Evolutionary conservation across 345 rosid genomes (phyloP).

Genomic region (Hibiscus trionum): DNA sequence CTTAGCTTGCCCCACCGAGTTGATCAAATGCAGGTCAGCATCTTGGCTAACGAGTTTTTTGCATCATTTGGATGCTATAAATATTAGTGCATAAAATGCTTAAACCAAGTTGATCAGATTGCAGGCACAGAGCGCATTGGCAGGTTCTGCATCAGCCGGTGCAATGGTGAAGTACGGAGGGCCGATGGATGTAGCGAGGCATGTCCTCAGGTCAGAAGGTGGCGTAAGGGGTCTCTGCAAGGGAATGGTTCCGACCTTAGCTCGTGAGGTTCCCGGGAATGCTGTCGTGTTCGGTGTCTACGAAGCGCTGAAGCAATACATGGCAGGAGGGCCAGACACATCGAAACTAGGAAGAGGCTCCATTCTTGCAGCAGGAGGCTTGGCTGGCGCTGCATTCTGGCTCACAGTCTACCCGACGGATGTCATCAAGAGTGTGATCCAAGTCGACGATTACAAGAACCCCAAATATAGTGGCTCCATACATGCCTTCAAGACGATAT

Average conservation of each 20-base stretch:
- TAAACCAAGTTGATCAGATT: slow-evolving; percentile 38
- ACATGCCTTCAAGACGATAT: slow-evolving; percentile 63
- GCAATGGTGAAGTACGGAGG: slow-evolving; percentile 77
- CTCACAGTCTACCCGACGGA: slow-evolving; percentile 79
- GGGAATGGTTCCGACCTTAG: slow-evolving; percentile 85
- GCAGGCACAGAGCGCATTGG: slow-evolving; percentile 88
- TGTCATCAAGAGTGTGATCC: slow-evolving; percentile 89
- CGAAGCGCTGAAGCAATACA: slow-evolving; percentile 61
- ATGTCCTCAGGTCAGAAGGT: slow-evolving; percentile 84
- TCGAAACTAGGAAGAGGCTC: slow-evolving; percentile 85
- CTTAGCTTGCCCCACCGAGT: slow-evolving; percentile 97
- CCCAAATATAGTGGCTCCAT: slow-evolving; percentile 72
- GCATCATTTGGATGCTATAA: not conserved
- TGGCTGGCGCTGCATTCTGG: slow-evolving; percentile 93
- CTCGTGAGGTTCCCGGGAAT: slow-evolving; percentile 92
- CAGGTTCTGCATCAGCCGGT: slow-evolving; percentile 34
- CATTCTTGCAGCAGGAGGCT: slow-evolving; percentile 72
- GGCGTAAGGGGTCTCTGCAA: slow-evolving; percentile 83
- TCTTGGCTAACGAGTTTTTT: not conserved
- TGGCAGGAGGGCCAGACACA: slow-evolving; percentile 90
- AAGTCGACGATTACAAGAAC: slow-evolving; percentile 80
- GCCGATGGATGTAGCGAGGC: slow-evolving; percentile 93
- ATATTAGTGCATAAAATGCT: not conserved
- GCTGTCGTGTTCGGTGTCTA: slow-evolving; percentile 84
- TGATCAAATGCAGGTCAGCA: slow-evolving; percentile 90